Base-by-base conservation (phyloP, 192 early-diverging fungal genomes). In the Coemansia sp. region DNA sequence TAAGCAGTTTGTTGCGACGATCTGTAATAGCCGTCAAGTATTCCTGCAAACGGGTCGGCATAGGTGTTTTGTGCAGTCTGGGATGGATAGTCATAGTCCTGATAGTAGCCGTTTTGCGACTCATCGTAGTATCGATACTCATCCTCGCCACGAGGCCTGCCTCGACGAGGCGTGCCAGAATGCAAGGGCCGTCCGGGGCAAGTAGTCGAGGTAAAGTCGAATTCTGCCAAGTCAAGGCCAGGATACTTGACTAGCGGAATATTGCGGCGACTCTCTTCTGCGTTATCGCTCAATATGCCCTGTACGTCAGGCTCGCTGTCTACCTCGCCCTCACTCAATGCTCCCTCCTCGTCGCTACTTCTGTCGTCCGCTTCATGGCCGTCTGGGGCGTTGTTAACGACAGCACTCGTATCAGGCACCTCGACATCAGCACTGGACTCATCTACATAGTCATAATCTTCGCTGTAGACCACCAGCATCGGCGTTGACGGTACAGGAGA, bases 211-310 rank as follows among this genome's bases (percentile, higher is more conserved):
- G 41, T n/a, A 62, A 83, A 83, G 33, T 83, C 73, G 47, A 83
- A 79, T 41, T 60, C 66, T 15, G 55, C 15, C 39, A 83, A 60
- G 65, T 79, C 76, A 52, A 83, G 57, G 0, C 81, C 81, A 5
- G 70, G 57, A 43, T 83, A 83, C 3, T 40, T 53, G 8, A 83
- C 81, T 20, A 83, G 65, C 5, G 81, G 81, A 9, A 83, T 58
- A 61, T 71, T 79, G 27, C 71, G 63, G 18, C 22, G 31, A 1
- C 15, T 49, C 43, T 58, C 41, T 33, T 46, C 40, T 13, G 62
- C 40, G 20, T 47, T 71, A 39, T 34, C 46, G 10, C 16, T 58
- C 39, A 0, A 16, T 39, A 5, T 20, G 11, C 40, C 38, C 18
- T 11, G 47, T 24, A 27, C 34, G n/a, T 39, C 24, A 10, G 38